These are phyloP conservation scores for Takashimella koratensis DNA, from an alignment of 1,284 basidiomycete genomes.

Conservation along the genomic window DNA sequence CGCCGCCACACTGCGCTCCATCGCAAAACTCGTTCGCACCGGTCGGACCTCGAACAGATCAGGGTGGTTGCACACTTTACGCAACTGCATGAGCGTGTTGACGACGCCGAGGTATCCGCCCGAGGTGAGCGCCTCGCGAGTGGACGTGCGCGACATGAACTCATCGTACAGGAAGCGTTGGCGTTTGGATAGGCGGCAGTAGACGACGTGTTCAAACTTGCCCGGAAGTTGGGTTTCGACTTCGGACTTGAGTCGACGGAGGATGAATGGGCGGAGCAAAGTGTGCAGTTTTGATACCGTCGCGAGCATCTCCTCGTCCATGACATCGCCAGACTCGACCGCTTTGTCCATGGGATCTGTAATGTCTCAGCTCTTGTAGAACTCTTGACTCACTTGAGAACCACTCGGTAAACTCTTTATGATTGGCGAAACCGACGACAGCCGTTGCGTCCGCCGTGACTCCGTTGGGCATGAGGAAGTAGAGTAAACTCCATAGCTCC, in stretches of 20 bases:
- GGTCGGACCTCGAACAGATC: conserved; percentile 93
- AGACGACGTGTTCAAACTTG: conserved; percentile 90
- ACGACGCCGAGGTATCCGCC: conserved; percentile 80
- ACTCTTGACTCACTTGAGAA: conserved; percentile 73
- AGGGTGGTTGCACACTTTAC: conserved; percentile 94
- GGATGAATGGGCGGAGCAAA: conserved; percentile 86
- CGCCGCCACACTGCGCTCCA: conserved; percentile 72
- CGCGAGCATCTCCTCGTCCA: conserved; percentile 80
- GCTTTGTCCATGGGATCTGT: conserved; percentile 89
- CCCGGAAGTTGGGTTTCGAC: conserved; percentile 94
- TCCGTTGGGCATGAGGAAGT: conserved; percentile 87
- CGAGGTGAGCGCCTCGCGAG: conserved; percentile 76
- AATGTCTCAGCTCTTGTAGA: not conserved
- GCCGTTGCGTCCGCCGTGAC: conserved; percentile 49
- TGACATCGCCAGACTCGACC: conserved; percentile 74
- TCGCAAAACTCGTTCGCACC: conserved; percentile 87
- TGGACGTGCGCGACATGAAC: conserved; percentile 91
- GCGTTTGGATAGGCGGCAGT: conserved; percentile 88
- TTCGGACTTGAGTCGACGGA: conserved; percentile 89
- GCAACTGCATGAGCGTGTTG: conserved; percentile 94
- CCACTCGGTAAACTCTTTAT: conserved; percentile 95
- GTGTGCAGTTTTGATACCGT: conserved; percentile 88
- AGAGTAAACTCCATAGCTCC: conserved; percentile 90
- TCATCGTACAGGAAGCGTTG: conserved; percentile 98
- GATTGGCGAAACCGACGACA: conserved; percentile 80